Base-by-base conservation (phyloP, 2,329 filamentous ascomycete species). In the Fonsecaea nubica region DNA sequence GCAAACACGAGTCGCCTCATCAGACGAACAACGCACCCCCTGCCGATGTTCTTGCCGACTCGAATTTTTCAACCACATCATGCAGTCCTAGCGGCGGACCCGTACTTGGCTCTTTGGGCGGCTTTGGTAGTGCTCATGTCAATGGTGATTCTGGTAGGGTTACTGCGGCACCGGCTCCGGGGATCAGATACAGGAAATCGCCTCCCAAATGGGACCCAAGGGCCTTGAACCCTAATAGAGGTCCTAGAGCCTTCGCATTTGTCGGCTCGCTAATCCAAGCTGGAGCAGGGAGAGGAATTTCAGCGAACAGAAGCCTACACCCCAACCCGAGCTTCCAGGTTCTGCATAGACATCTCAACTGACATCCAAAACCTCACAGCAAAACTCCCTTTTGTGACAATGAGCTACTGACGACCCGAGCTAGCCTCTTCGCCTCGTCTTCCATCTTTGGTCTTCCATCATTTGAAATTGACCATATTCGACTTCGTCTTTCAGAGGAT, bases 391-490 rank as follows among this genome's bases (percentile, higher is more conserved):
- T 50, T 50, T 50, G 18, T 50, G 8, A 3, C 18, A 50, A 25
- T 50, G 45, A 10, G 12, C 45, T 25, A 25, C 18, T n/a, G 18
- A 25, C 45, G 2, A 25, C 8, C 18, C 45, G 25, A 50, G 45
- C 45, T 50, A 50, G 21, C 45, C 45, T 21, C 18, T 50, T 25
- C 18, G 13, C 2, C 57, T 4, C 13, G 25, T 25, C 12, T 38
- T 6, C 32, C 42, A 40, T 42, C n/a, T 10, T 21, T 30, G 45
- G 21, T 52, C 45, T 38, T 61, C 45, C 45, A 61, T 52, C 12
- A 35, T 52, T n/a, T 61, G 58, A 35, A 61, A 38, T 25, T 61
- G 36, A 15, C 45, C n/a, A 40, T 52, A 61, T 53, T 33, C 32
- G 8, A 53, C 45, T 4, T 12, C 58, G 15, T 40, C 33, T 8